Evolutionary conservation across 164 flowering plant genomes (phyloP).

Genomic region (Liriodendron chinense): DNA sequence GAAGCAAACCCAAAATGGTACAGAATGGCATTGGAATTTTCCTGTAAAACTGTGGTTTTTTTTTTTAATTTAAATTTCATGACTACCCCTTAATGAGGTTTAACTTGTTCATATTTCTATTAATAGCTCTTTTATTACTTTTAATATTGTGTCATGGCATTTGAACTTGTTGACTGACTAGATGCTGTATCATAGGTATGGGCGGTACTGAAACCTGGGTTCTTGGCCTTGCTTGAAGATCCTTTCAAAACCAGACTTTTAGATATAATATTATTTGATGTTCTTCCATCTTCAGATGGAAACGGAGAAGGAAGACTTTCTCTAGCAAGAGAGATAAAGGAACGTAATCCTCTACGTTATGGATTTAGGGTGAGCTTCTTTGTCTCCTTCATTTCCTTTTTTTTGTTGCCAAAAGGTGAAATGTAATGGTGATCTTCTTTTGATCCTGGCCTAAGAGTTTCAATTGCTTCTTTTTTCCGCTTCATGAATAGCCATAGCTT

Average conservation of each 20-base stretch:
- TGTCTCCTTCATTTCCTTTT: neutral
- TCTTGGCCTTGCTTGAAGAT: constrained; percentile 82
- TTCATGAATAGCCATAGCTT: neutral
- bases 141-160: neutral
- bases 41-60: neutral
- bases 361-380: constrained; percentile 61
- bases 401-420: neutral
- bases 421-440: neutral
- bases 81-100: neutral
- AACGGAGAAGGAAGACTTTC: constrained; percentile 81
- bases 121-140: neutral
- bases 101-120: too few species aligned
- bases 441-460: neutral
- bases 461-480: neutral
- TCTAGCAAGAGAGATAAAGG: constrained; percentile 81
- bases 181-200: constrained; percentile 57
- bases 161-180: neutral
- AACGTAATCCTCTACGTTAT: constrained; percentile 87
- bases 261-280: constrained; percentile 92
- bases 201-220: constrained; percentile 98
- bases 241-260: constrained; percentile 79
- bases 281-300: constrained; percentile 86
- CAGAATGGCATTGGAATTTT: too few species aligned
- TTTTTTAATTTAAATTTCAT: too few species aligned
- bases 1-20: neutral